phyloP scores from a whole-genome alignment of 805 yeast genomes.

The Lipomyces kockii region DNA sequence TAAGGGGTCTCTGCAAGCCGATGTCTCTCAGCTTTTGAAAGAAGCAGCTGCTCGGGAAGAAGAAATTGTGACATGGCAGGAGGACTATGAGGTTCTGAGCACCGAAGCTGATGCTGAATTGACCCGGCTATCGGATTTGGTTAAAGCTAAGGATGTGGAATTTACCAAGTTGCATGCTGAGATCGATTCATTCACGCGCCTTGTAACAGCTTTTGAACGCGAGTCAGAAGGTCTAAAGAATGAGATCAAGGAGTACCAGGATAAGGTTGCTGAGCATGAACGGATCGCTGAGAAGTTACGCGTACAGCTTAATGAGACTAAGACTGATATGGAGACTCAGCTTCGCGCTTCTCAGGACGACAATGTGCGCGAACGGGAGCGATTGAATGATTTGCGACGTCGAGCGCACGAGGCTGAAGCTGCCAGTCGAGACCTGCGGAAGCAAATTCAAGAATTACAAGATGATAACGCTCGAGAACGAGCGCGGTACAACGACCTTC shows the following conservation, averaged over 20 bases:
- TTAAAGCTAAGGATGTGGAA: conserved; percentile 23
- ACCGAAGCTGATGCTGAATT: conserved; percentile 34
- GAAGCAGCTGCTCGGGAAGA: conserved; percentile 28
- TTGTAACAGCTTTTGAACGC: conserved; percentile 25
- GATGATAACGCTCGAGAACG: conserved; percentile 10
- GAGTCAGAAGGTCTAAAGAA: conserved; percentile 23
- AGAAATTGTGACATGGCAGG: conserved; percentile 35
- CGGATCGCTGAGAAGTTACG: conserved; percentile 7
- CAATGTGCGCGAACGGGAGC: conserved; percentile 5
- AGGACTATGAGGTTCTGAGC: conserved; percentile 32
- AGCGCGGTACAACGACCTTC: background rate
- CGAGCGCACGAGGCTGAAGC: conserved; percentile 14
- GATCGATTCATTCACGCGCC: conserved; percentile 19
- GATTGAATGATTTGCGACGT: conserved; percentile 7
- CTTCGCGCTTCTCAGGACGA: conserved; percentile 7
- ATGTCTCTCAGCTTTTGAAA: conserved; percentile 18
- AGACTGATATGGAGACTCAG: conserved; percentile 7
- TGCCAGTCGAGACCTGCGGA: conserved; percentile 4
- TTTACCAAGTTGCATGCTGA: conserved; percentile 20
- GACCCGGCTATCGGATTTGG: conserved; percentile 24
- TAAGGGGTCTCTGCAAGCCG: conserved; percentile 20
- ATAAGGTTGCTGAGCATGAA: conserved; percentile 17
- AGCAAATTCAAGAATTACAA: conserved; percentile 14
- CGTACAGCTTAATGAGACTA: conserved; percentile 4
- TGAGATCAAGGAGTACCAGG: conserved; percentile 12